Conservation (phyloP, 208 protist species). For the Crithidia mellificae region DNA sequence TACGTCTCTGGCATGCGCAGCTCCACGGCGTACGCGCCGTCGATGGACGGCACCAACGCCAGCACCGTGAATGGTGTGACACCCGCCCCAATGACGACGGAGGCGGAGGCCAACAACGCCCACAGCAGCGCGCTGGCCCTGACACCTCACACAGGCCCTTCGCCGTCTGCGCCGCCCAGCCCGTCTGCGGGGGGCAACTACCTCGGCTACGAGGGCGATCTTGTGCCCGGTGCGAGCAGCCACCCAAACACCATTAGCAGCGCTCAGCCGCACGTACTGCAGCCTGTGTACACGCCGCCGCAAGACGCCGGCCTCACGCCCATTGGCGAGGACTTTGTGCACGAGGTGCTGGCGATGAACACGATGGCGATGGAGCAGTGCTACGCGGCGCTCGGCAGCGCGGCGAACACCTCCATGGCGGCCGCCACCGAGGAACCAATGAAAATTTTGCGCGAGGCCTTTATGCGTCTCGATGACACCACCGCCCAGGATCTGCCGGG, state of each 20-base stretch:
- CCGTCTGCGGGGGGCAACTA: not conserved
- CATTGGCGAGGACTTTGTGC: conserved; percentile 57
- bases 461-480: conserved; percentile 49
- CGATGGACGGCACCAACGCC: not conserved
- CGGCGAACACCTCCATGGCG: not conserved
- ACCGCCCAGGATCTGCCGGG: conserved; percentile 26
- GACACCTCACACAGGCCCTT: too few relatives aligned
- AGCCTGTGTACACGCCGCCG: conserved; percentile 5
- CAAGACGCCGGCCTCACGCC: conserved; percentile 20
- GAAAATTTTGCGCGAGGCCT: conserved; percentile 57
- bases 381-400: conserved; percentile 34
- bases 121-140: not conserved
- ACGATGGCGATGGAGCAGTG: conserved; percentile 82
- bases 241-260: not conserved
- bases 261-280: not conserved
- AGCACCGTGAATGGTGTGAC: not conserved
- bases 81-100: too few relatives aligned
- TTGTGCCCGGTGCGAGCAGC: not conserved
- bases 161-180: not conserved
- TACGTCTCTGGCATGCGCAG: conserved; percentile 29
- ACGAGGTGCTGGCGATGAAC: conserved; percentile 83
- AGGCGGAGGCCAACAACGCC: not conserved
- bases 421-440: conserved; percentile 50
- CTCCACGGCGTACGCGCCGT: conserved; percentile 16
- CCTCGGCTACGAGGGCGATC: not conserved